Evolutionary conservation across 192 early-diverging fungal genomes (phyloP).

Genomic region (Linnemannia exigua): DNA sequence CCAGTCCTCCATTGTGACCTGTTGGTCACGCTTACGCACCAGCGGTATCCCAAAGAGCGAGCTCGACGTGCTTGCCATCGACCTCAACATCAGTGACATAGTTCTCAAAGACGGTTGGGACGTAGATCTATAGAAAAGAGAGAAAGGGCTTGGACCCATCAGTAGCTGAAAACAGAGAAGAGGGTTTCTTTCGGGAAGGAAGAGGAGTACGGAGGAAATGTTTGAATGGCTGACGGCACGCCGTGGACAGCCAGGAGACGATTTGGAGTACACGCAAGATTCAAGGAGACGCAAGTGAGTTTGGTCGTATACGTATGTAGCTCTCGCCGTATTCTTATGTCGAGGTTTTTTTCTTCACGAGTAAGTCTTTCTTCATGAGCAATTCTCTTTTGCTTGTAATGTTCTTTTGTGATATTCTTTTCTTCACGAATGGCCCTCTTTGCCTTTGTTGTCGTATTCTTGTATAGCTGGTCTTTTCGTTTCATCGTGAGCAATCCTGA

Average conservation of each 20-base stretch:
- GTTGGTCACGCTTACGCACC: constrained; percentile 58
- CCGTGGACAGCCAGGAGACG: background rate
- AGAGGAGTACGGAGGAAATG: background rate
- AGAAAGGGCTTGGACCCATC: background rate
- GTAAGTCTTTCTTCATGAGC: too few relatives aligned
- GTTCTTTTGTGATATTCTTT: too few relatives aligned
- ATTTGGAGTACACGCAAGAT: background rate
- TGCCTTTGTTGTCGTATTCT: too few relatives aligned
- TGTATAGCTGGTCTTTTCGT: too few relatives aligned
- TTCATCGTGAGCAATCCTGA: too few relatives aligned
- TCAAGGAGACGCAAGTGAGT: too few relatives aligned
- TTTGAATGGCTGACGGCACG: background rate
- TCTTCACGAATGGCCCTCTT: too few relatives aligned
- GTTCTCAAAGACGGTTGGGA: constrained; percentile 85
- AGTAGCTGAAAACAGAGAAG: background rate
- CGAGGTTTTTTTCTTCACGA: too few relatives aligned
- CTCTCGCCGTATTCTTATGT: too few relatives aligned
- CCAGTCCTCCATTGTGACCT: background rate
- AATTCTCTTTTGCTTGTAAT: too few relatives aligned
- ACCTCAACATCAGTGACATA: constrained; percentile 80
- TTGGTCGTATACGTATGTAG: too few relatives aligned
- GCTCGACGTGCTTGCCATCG: constrained; percentile 77
- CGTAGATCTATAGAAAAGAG: constrained; percentile 66
- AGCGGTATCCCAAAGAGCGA: constrained; percentile 85
- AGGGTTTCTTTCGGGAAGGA: background rate